Conservation (phyloP, 495 filamentous ascomycete genomes). For the Hypoxylon fuscum region DNA sequence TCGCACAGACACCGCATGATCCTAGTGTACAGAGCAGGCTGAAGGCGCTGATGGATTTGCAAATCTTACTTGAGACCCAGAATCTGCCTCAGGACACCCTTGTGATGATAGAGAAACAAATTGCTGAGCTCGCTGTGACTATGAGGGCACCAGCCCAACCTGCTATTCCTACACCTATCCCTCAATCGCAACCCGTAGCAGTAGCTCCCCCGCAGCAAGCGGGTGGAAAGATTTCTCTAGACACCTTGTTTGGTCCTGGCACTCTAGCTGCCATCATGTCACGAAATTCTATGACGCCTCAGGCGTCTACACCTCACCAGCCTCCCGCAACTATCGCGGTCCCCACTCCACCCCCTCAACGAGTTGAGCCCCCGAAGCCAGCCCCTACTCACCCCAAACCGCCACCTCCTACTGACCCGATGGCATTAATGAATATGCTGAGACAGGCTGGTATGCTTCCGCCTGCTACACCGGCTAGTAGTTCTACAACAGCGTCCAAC, state of each 20-base stretch:
- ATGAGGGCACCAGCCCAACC: constrained; percentile 53
- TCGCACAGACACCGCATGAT: constrained; percentile 77
- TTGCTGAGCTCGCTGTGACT: constrained; percentile 72
- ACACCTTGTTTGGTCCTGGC: constrained; percentile 61
- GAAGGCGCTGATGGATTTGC: constrained; percentile 86
- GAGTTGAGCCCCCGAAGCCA: constrained; percentile 47
- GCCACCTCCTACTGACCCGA: constrained; percentile 47
- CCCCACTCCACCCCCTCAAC: constrained; percentile 50
- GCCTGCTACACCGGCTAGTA: constrained; percentile 36
- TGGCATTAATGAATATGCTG: constrained; percentile 59
- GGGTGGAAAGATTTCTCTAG: constrained; percentile 54
- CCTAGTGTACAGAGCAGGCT: constrained; percentile 76
- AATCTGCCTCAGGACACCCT: constrained; percentile 83
- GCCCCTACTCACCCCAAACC: constrained; percentile 36
- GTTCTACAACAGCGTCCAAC: constrained; percentile 52
- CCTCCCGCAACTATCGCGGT: constrained; percentile 47
- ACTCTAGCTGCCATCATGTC: constrained; percentile 60
- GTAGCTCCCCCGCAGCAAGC: constrained; percentile 47
- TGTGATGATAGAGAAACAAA: constrained; percentile 78
- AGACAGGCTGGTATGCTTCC: constrained; percentile 59
- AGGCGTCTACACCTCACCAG: constrained; percentile 51
- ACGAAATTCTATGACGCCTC: constrained; percentile 56
- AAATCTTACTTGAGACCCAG: constrained; percentile 79
- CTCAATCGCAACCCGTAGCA: constrained; percentile 44
- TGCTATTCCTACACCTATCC: constrained; percentile 44